phyloP scores from a whole-genome alignment of 2,329 filamentous ascomycete genomes.

The Fusarium sp. region DNA sequence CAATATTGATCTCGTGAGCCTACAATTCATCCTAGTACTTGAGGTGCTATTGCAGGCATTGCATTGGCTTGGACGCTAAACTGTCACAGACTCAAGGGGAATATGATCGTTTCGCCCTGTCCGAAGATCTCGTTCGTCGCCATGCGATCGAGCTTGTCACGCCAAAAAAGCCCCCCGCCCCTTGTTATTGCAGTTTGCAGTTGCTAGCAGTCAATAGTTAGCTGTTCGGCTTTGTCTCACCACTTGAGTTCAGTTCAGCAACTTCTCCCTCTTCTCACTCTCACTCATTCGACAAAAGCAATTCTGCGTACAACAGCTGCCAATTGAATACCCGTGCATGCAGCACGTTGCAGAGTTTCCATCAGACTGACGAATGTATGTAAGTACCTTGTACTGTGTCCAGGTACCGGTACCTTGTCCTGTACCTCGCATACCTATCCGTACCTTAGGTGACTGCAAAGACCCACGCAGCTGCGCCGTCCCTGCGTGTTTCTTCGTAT shows the following conservation, averaged over 20 bases:
- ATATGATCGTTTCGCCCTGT: conserved; percentile 26
- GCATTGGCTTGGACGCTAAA: conserved; percentile 15
- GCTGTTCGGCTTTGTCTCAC: conserved; percentile 25
- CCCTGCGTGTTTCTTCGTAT: conserved; percentile 45
- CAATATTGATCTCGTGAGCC: conserved; percentile 23
- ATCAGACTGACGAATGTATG: conserved; percentile 14
- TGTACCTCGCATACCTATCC: neutral
- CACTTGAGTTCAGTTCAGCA: neutral
- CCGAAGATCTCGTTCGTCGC: conserved; percentile 36
- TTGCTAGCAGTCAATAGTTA: neutral
- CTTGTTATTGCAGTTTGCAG: conserved; percentile 7
- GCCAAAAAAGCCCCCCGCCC: conserved; percentile 30
- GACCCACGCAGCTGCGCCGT: conserved; percentile 39
- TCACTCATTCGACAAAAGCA: conserved; percentile 22
- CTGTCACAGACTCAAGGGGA: conserved; percentile 1
- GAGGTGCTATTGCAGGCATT: conserved; percentile 9
- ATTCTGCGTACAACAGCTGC: conserved; percentile 18
- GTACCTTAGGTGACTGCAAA: conserved; percentile 34
- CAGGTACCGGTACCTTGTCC: conserved; percentile 41
- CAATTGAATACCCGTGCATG: conserved; percentile 6
- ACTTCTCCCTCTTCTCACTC: conserved; percentile 1
- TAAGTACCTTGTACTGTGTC: conserved; percentile 16
- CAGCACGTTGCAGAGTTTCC: conserved; percentile 20
- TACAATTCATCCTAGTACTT: neutral
- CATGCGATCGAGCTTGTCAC: conserved; percentile 33